Evolutionary conservation across 2,329 filamentous ascomycete species (phyloP), one percentile per base, ranked within the genome.

Genomic region (Dactylonectria estremocensis): DNA sequence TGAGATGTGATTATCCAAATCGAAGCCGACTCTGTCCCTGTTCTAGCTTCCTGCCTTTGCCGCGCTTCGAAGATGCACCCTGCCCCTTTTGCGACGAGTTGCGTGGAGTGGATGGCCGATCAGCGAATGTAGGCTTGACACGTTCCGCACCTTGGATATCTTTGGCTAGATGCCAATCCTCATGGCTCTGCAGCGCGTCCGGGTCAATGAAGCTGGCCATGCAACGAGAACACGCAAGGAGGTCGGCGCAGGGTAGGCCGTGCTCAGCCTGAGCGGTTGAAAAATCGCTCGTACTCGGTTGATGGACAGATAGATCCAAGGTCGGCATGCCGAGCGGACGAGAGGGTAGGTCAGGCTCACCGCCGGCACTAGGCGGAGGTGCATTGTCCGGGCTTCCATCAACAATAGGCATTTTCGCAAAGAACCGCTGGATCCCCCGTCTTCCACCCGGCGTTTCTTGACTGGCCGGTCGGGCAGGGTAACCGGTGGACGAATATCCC

Each of bases 101-200:
- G 76, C 75, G 77, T 69, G 75, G 78, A 72, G 77, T 65, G 69
- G 73, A 70, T 70, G 75, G 69, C 66, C 78, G 78, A 61, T 80
- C 80, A 71, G 77, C 85, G 79, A 86, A 84, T 83, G 80, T 76
- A 67, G 79, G 75, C 66, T 72, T 83, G 80, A 81, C 85, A 85
- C 86, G 86, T 82, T 92, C 87, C 64, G 86, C 80, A 2, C 90
- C 87, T 71, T 95, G 91, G 33, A 99, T 86, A 74, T 95, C 93
- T 81, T 93, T 94, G 52, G 96, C 96, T 81, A 97, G 92, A 82
- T 99, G 96, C 92, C 95, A 98, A 80, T 99, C 96, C 61, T 92
- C 86, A 79, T 99, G 96, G 81, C 93, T 95, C 71, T 91, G 88
- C 53, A 90, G 77, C 73, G 88, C 87, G 63, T 91, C 88, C 28